These are phyloP conservation scores for Citeromyces matritensis DNA, from an alignment of 805 yeast genomes.

Conservation along the genomic window DNA sequence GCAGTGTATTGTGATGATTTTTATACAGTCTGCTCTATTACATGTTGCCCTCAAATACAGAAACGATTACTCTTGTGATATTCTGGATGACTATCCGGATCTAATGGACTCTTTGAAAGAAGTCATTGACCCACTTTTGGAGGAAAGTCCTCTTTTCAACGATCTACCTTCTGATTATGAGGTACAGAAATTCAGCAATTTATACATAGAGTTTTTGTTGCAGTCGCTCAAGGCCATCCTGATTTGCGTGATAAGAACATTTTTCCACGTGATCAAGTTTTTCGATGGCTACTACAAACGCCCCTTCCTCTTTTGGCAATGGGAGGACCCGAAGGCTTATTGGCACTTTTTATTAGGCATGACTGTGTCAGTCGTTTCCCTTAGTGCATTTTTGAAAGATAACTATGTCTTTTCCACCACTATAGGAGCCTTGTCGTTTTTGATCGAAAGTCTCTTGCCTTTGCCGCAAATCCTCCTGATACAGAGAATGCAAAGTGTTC, in stretches of 20 bases:
- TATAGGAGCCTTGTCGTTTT: constrained; percentile 23
- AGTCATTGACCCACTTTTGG: not conserved
- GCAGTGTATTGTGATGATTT: constrained; percentile 78
- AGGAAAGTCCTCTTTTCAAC: not conserved
- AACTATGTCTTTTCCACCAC: constrained; percentile 13
- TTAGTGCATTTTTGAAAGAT: constrained; percentile 9
- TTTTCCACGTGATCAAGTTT: constrained; percentile 23
- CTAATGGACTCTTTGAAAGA: constrained; percentile 10
- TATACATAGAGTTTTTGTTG: not conserved
- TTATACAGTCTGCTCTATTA: constrained; percentile 54
- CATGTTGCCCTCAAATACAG: constrained; percentile 48
- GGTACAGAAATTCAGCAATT: too few relatives aligned
- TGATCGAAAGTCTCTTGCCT: constrained; percentile 62
- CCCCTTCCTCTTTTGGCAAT: constrained; percentile 72
- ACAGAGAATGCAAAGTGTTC: constrained; percentile 48
- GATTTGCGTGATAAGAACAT: constrained; percentile 10
- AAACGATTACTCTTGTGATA: constrained; percentile 21
- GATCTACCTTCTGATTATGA: not conserved
- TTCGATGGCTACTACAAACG: constrained; percentile 61
- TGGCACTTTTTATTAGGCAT: constrained; percentile 49
- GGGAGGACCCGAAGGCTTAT: constrained; percentile 44
- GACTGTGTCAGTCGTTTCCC: constrained; percentile 5
- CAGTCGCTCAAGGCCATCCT: constrained; percentile 4
- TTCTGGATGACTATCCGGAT: constrained; percentile 15
- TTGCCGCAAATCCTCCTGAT: constrained; percentile 66